Percentiles rank a stretch among this genome's conserved stretches.
phyloP scores from a whole-genome alignment of 169 alveolate genomes.

The Cyclospora cayetanensis region DNA sequence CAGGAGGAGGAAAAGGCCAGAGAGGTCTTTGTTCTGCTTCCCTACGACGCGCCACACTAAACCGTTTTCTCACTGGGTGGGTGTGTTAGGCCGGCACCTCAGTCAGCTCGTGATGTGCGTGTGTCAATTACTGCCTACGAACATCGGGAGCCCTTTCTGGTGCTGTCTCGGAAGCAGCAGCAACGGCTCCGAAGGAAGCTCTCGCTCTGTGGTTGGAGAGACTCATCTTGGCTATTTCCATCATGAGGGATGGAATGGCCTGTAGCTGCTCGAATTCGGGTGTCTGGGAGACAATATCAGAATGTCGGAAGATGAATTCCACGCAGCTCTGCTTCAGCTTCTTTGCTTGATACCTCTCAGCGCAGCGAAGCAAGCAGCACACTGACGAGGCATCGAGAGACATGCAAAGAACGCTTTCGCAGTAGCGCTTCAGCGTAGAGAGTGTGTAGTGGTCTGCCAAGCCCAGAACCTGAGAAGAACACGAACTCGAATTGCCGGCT shows the following conservation, averaged over 20 bases:
- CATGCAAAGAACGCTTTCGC: not conserved
- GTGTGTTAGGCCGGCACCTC: not conserved
- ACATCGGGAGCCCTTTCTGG: not conserved
- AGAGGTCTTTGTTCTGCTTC: too few relatives aligned
- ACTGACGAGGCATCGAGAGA: not conserved
- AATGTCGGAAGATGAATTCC: not conserved
- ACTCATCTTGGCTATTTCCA: slow-evolving; percentile 25
- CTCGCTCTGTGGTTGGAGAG: not conserved
- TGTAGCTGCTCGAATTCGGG: slow-evolving; percentile 33
- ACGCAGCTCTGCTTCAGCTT: not conserved
- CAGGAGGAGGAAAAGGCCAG: too few relatives aligned
- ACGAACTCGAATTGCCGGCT: not conserved
- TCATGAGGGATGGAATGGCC: slow-evolving; percentile 30
- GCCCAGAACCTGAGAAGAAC: slow-evolving; percentile 18
- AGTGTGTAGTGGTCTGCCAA: slow-evolving; percentile 47
- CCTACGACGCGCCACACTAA: too few relatives aligned
- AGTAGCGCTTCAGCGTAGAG: not conserved
- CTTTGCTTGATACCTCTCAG: not conserved
- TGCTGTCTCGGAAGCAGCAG: not conserved
- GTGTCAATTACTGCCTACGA: not conserved
- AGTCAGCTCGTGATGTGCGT: not conserved
- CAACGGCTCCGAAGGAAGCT: not conserved
- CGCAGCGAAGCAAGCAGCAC: not conserved
- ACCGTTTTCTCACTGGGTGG: not conserved
- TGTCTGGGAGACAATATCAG: not conserved